Base-by-base conservation (phyloP, 306 rosid species). In the Lathyrus sativus region DNA sequence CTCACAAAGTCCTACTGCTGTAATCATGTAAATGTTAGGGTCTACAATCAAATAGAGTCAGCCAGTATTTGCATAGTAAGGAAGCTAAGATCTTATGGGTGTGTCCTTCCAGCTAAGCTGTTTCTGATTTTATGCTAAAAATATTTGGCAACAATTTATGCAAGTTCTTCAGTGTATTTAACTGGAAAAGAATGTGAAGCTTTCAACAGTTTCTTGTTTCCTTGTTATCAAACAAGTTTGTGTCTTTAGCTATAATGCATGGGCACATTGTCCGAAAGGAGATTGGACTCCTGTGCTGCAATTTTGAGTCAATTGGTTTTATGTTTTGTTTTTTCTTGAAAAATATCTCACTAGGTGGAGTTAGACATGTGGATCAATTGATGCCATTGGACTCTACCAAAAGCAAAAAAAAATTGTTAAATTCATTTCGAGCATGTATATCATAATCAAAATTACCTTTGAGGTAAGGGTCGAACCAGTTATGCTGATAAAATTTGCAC, bases 391-490 rank as follows among this genome's bases (percentile, higher is more conserved):
- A 11, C 49, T 44, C 67, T 15, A 49, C 39, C 60, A 66, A 49
- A 49, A 31, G 19, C 29, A 26, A 18, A 31, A 15, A 14, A 15
- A 45, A n/a, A 45, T 31, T 49, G 15, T 12, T 33, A 35, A 35
- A 31, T 17, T n/a, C 44, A 29, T 46, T 11, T 50, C 0, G 49
- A 18, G 18, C 45, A 35, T 35, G 46, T 17, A 50, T 67, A 50
- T 14, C 15, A 10, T 49, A 43, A 50, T 55, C 44, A 38, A 49
- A 65, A 76, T 61, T 65, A 93, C 99, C 97, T 93, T 93, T 4
- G 99, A 93, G 49, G 99, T 93, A 56, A 93, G 96, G 67, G 95
- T 84, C 10, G 99, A 93, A 76, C 99, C 99, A 12, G 96, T 90
- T 79, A 93, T 87, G 74, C 99, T 93, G 81, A 93, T 88, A 85